Base-by-base conservation (phyloP, 2,329 filamentous ascomycete genomes). In the Diaporthe sp. region DNA sequence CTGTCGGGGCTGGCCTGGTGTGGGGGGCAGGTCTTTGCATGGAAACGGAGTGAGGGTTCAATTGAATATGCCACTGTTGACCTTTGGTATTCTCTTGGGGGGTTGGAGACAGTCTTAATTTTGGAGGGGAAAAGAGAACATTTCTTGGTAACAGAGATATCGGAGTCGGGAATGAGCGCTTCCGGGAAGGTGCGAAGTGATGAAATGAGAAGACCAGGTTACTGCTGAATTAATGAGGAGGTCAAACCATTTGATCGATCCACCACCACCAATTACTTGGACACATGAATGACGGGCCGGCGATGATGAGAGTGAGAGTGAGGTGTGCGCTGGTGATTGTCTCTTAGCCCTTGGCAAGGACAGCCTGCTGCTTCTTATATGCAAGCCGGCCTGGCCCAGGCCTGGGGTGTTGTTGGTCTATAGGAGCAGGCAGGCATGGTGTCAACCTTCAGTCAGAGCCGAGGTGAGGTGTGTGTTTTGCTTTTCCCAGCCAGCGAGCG, bases 21-120 rank as follows among this genome's bases (percentile, higher is more conserved):
- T 53, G 65, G n/a, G n/a, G 55, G 55, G 9, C 44, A 39, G 46
- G 34, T 55, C 49, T 55, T 70, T 70, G 65, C 65, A 70, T 70
- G 65, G 65, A 70, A 70, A 53, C 22, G 65, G 65, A 70, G 65
- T 70, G 65, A 70, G 65, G 49, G 22, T 39, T 70, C 10, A 51
- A 25, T 70, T 70, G 65, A 55, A 55, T 42, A 70, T 70, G 65
- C 65, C 65, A 55, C n/a, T 37, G 46, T 55, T 55, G 65, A 70
- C 34, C 49, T 70, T 70, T 55, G 65, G 49, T 55, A 55, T 65
- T 42, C 34, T 49, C 49, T 15, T 2, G 4, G 10, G 17, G 49
- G 34, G 42, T 17, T 13, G 49, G 49, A 55, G 37, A 53, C 10
- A 28, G 49, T 39, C 49, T 55, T 70, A 70, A 55, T 70, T 39